These are phyloP conservation scores for Salisapilia sapeloensis DNA, from an alignment of 352 stramenopile genomes.

Conservation along the genomic window DNA sequence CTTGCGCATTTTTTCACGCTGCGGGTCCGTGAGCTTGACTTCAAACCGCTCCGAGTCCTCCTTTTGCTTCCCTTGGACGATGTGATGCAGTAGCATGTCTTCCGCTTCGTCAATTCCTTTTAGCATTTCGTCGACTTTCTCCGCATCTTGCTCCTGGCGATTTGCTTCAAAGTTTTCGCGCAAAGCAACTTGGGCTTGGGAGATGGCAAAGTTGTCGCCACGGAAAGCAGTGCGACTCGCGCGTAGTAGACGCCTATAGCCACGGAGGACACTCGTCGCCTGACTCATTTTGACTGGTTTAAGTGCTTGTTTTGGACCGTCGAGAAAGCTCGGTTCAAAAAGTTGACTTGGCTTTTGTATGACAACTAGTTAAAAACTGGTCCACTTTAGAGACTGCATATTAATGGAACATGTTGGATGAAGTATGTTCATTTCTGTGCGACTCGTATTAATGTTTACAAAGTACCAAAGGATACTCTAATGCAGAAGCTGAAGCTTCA, in stretches of 20 bases:
- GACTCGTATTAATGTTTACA: too few species aligned
- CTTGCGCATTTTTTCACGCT: conserved; percentile 58
- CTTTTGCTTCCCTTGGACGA: conserved; percentile 61
- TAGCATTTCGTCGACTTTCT: conserved; percentile 33
- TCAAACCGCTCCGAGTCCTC: conserved; percentile 28
- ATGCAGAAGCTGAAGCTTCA: too few species aligned
- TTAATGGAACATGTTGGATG: not conserved
- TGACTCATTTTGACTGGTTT: conserved; percentile 17
- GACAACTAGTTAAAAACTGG: too few species aligned
- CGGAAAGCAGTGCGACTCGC: conserved; percentile 60
- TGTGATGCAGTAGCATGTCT: conserved; percentile 72
- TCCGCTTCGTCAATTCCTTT: conserved; percentile 70
- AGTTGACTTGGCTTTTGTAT: not conserved
- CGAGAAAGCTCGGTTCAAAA: not conserved
- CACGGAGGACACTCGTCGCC: conserved; percentile 41
- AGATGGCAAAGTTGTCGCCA: conserved; percentile 38
- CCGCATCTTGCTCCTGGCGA: conserved; percentile 28
- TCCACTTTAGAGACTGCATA: conserved; percentile 2
- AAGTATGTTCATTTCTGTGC: too few species aligned
- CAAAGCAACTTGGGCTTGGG: conserved; percentile 33
- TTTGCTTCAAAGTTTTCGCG: conserved; percentile 57
- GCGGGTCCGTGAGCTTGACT: conserved; percentile 64
- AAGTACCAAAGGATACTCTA: too few species aligned
- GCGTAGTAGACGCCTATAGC: conserved; percentile 59
- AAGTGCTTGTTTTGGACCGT: not conserved